Evolutionary conservation across 148 eudicot genomes (phyloP), one percentile per base, ranked within the genome.

Genomic region (Vaccinium myrtillus): DNA sequence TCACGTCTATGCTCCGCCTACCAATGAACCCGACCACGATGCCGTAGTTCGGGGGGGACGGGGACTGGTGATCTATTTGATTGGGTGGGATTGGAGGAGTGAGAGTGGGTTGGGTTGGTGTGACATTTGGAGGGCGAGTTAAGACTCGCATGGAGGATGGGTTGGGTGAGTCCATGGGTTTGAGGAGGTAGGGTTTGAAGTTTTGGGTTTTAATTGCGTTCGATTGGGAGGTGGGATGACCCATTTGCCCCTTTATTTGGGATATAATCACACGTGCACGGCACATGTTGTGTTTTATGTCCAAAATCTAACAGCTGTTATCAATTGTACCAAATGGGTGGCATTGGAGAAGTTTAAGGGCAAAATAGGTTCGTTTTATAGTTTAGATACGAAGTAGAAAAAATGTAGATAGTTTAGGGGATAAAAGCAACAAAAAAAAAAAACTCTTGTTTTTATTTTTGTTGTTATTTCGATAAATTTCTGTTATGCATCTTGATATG

Each of bases 1-100:
- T 84, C 18, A 91, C 91, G 56, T 94, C 92, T 16, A 43, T 39
- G 55, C 80, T 80, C 10, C 90, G 89, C 21, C 89, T 87, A 10
- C 92, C 92, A 53, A 95, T 88, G 90, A 95, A 93, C 8, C 98
- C 98, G 50, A 95, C 95, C 2, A 94, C 94, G 6, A 93, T 93
- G 82, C 93, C 91, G 84, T 93, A 96, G 53, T 83, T 84, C 67
- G 80, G 55, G 21, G 90, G 67, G 53, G 87, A 39, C 48, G 81
- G 84, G 19, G 90, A 12, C 7, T 85, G 53, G 78, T 75, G 53
- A 9, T 75, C 78, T 7, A 30, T 83, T 79, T 82, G 70, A 10
- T 9, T 23, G 30, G 70, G 70, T 18, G 51, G 18, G 87, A 19
- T 16, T 83, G 54, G 53, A 81, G 75, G n/a, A 81, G 63, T 5